Percentiles rank a stretch among this genome's conserved stretches.
Conservation (phyloP, 2,329 filamentous ascomycete species). For the Diplodia scrobiculata region DNA sequence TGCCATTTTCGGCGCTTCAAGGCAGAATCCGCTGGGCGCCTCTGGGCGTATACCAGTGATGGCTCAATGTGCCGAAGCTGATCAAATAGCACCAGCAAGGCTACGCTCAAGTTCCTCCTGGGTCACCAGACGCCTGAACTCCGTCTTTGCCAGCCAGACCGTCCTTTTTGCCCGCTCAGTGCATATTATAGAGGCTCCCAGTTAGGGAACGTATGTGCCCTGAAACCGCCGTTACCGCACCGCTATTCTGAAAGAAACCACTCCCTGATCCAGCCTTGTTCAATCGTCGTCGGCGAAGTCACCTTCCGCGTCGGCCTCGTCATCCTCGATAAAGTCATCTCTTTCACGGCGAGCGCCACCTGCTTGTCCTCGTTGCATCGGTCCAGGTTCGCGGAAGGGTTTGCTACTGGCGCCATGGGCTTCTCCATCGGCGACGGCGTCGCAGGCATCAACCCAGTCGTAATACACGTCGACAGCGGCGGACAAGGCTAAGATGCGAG, state of each 20-base stretch:
- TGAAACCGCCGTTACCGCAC: not conserved
- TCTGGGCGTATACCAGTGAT: not conserved
- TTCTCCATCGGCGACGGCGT: conserved; percentile 67
- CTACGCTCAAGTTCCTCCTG: not conserved
- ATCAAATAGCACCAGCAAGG: not conserved
- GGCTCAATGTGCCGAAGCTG: not conserved
- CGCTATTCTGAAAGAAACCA: conserved; percentile 17
- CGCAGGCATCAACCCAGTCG: conserved; percentile 97
- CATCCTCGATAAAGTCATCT: conserved; percentile 45
- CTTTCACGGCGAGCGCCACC: conserved; percentile 9
- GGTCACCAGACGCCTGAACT: conserved; percentile 25
- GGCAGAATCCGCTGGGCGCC: not conserved
- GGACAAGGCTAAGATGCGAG: conserved; percentile 68
- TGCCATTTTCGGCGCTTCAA: not conserved
- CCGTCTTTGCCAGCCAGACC: conserved; percentile 23
- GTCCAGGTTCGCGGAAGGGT: conserved; percentile 21
- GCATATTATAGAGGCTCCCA: not conserved
- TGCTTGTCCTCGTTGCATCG: conserved; percentile 12
- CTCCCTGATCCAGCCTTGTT: not conserved
- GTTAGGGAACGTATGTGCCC: not conserved
- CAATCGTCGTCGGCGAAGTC: conserved; percentile 39
- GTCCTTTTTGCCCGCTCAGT: not conserved
- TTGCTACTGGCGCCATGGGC: conserved; percentile 42
- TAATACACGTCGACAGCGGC: conserved; percentile 93
- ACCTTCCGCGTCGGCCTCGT: conserved; percentile 45